Percentiles rank a stretch among this genome's conserved stretches.
Evolutionary conservation across 345 rosid genomes (phyloP).

Genomic region (Limnanthes douglasii): DNA sequence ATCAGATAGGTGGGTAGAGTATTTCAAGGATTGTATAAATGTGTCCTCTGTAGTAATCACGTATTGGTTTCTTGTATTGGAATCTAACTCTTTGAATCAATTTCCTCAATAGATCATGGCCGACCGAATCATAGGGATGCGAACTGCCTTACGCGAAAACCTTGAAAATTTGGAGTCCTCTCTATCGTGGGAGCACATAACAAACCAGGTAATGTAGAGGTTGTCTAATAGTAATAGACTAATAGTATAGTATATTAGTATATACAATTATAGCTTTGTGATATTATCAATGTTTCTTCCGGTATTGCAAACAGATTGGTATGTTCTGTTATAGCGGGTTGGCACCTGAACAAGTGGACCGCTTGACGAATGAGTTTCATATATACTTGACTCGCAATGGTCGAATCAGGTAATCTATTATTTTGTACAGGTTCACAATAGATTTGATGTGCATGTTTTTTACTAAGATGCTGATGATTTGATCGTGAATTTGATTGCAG

Average conservation of each 20-base stretch:
- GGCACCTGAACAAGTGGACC: constrained; percentile 89
- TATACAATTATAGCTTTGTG: constrained; percentile 5
- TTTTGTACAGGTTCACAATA: too few species aligned
- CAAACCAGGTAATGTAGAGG: constrained; percentile 46
- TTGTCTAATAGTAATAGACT: neutral
- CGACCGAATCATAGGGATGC: constrained; percentile 90
- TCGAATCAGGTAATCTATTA: constrained; percentile 52
- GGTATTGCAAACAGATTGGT: constrained; percentile 48
- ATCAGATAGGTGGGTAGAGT: too few species aligned
- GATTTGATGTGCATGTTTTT: neutral
- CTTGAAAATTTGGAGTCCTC: constrained; percentile 77
- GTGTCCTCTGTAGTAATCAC: too few species aligned
- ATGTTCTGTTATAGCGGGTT: constrained; percentile 96
- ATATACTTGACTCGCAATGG: constrained; percentile 91
- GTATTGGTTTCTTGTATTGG: neutral
- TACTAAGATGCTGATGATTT: neutral
- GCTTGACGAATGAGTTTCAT: constrained; percentile 57
- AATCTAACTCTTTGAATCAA: neutral
- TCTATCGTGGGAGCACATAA: constrained; percentile 77
- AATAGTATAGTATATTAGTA: neutral
- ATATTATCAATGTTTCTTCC: too few species aligned
- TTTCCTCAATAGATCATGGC: constrained; percentile 56
- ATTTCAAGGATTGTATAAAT: too few species aligned
- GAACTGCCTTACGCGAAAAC: constrained; percentile 56
- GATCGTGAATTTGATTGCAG: constrained; percentile 28